phyloP scores from a whole-genome alignment of 2,329 filamentous ascomycete genomes.

The Aspergillus flavus region DNA sequence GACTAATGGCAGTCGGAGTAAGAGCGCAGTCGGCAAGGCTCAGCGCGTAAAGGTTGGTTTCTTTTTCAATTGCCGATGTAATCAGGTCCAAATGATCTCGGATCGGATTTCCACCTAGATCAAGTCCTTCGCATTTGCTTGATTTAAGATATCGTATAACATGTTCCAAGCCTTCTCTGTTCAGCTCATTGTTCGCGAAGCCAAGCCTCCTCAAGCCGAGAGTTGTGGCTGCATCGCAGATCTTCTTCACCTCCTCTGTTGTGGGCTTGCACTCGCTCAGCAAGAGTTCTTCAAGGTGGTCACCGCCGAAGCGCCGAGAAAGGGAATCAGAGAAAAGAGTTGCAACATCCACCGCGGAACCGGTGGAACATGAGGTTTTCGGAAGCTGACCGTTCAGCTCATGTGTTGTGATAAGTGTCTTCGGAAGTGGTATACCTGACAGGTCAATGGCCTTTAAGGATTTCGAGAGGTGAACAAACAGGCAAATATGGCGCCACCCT shows the following conservation, averaged over 20 bases:
- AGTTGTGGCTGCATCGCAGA: slow-evolving; percentile 81
- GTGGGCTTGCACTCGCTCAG: slow-evolving; percentile 77
- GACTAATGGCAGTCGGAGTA: slow-evolving; percentile 69
- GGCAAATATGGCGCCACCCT: slow-evolving; percentile 87
- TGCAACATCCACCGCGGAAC: slow-evolving; percentile 55
- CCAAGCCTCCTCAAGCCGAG: slow-evolving; percentile 79
- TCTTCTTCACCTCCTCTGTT: slow-evolving; percentile 68
- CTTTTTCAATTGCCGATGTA: slow-evolving; percentile 37
- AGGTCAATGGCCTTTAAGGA: slow-evolving; percentile 85
- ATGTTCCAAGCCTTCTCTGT: slow-evolving; percentile 72
- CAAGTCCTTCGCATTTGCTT: slow-evolving; percentile 81
- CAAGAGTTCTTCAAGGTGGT: slow-evolving; percentile 78
- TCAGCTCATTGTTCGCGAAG: slow-evolving; percentile 79
- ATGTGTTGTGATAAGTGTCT: slow-evolving; percentile 33
- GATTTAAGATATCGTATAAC: slow-evolving; percentile 75
- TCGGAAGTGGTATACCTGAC: slow-evolving; percentile 79
- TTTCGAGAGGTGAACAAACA: slow-evolving; percentile 88
- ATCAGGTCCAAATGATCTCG: slow-evolving; percentile 54
- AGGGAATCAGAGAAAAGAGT: slow-evolving; percentile 74
- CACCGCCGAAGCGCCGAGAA: slow-evolving; percentile 73
- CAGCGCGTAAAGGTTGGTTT: slow-evolving; percentile 72
- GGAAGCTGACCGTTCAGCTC: slow-evolving; percentile 20
- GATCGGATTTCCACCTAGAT: slow-evolving; percentile 82
- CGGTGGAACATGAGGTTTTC: slow-evolving; percentile 21
- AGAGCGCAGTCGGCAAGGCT: slow-evolving; percentile 86